A percentile compares a stretch with the other conserved stretches of the same genome.
phyloP scores from a whole-genome alignment of 768 basidiomycete genomes.

The Mycena maculata region DNA sequence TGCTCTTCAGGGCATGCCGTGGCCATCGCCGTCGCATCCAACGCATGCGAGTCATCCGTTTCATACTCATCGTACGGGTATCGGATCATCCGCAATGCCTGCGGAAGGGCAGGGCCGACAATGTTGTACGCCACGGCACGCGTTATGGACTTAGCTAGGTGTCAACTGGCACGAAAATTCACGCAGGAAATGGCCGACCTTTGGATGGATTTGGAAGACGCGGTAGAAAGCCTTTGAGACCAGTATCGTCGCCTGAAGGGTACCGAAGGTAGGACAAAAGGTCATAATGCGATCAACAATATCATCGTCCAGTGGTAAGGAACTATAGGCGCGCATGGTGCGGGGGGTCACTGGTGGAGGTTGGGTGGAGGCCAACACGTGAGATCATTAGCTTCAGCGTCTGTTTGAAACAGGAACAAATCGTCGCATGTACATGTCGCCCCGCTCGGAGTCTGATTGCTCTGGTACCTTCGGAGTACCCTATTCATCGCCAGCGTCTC shows the following conservation, averaged over 20 bases:
- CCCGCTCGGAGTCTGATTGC: too few relatives aligned
- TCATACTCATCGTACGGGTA: background rate
- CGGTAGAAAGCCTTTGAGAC: conserved; percentile 38
- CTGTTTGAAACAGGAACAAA: too few relatives aligned
- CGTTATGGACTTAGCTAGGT: background rate
- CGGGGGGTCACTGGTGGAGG: too few relatives aligned
- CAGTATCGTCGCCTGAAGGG: conserved; percentile 34
- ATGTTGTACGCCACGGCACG: conserved; percentile 41
- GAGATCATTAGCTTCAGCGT: too few relatives aligned
- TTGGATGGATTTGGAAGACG: conserved; percentile 37
- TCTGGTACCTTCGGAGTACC: too few relatives aligned
- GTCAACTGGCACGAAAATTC: background rate
- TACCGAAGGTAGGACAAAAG: conserved; percentile 34
- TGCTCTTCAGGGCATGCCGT: conserved; percentile 8
- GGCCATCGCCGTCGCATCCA: background rate
- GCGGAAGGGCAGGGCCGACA: conserved; percentile 41
- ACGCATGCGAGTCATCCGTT: background rate
- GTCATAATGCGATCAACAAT: conserved; percentile 40
- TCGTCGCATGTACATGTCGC: too few relatives aligned
- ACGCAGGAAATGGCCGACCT: conserved; percentile 4
- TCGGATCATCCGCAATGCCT: conserved; percentile 37
- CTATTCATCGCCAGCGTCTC: too few relatives aligned
- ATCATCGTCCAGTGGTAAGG: conserved; percentile 38
- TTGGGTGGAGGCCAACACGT: too few relatives aligned
- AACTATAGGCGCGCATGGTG: background rate